Evolutionary conservation across 2,329 filamentous ascomycete genomes (phyloP).

Genomic region (Fonsecaea pedrosoi): DNA sequence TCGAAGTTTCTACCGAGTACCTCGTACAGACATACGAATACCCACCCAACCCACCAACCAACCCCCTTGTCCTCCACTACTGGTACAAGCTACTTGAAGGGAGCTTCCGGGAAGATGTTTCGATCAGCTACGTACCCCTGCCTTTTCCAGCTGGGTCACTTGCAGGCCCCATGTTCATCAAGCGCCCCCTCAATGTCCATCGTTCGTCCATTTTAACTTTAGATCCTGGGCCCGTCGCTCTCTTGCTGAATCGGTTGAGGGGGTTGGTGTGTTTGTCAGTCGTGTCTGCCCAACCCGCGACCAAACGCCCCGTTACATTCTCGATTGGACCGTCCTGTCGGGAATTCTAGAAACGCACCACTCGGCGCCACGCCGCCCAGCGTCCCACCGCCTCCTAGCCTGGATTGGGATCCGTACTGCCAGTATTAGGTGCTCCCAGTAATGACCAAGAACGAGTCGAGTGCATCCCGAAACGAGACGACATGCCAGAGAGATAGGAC

Average conservation of each 20-base stretch:
- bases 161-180: constrained; percentile 1
- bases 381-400: constrained; percentile 9
- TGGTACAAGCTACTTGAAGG: not conserved
- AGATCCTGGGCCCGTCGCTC: not conserved
- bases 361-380: constrained; percentile 10
- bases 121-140: not conserved
- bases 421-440: not conserved
- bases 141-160: not conserved
- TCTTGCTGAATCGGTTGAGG: constrained; percentile 2
- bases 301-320: constrained; percentile 5
- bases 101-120: not conserved
- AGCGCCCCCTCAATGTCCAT: not conserved
- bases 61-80: not conserved
- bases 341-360: constrained; percentile 17
- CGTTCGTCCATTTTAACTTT: constrained; percentile 15
- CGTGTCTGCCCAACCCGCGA: constrained; percentile 14
- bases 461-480: constrained; percentile 2
- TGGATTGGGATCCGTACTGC: constrained; percentile 1
- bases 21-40: too few relatives aligned
- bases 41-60: too few relatives aligned
- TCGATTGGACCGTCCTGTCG: constrained; percentile 20
- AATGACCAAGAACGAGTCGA: constrained; percentile 5
- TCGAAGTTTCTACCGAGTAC: not conserved
- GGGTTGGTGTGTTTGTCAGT: not conserved
- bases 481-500: not conserved